Base-by-base conservation (phyloP, 2,329 filamentous ascomycete genomes). In the Ophiognomonia clavigignenti-juglandacearum region DNA sequence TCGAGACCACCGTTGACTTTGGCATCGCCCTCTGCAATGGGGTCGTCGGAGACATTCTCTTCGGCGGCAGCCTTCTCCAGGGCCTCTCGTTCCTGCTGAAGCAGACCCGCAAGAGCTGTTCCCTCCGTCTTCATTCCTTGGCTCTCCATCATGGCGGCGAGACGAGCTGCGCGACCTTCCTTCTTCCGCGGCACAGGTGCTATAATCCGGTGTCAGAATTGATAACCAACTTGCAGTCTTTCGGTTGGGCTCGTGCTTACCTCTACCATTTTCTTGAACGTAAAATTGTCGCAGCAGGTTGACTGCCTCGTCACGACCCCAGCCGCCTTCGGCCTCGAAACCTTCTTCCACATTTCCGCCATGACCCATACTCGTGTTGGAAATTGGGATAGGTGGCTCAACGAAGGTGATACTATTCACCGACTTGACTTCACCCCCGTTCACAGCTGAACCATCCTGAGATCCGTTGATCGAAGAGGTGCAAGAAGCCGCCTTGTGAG, bases 251-350 rank as follows among this genome's bases (percentile, higher is more conserved):
- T 36, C 13, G 29, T 23, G 60, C 72, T 58, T 70, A 88, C 87
- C 88, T 74, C 93, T 87, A 54, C 88, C 89, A 66, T 98, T 98
- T 67, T 98, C 91, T 67, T 98, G 93, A 26, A 98, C 88, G 64
- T 98, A 98, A 67, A 98, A 98, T 50, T 92, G 83, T 54, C 95
- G 79, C 55, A 98, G 74, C 56, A 98, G 69, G 65, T 92, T 91
- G 51, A 98, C 95, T 4, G 93, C 92, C 61, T 97, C 92, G 60
- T 96, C 88, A 39, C 89, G 81, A 59, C 89, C 88, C 72, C 95
- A 85, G 1, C 91, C 92, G 32, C 91, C 89, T 62, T 90, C 85
- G 47, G 89, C 89, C 38, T 86, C 83, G 63, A 88, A 96, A 5
- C 88, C 82, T 9, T 73, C 74, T 63, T 96, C 90, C 38, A 95